Evolutionary conservation across 371 early-diverging fungal genomes (phyloP), one percentile per base, ranked within the genome.

Genomic region (Rhizopus stolonifer): DNA sequence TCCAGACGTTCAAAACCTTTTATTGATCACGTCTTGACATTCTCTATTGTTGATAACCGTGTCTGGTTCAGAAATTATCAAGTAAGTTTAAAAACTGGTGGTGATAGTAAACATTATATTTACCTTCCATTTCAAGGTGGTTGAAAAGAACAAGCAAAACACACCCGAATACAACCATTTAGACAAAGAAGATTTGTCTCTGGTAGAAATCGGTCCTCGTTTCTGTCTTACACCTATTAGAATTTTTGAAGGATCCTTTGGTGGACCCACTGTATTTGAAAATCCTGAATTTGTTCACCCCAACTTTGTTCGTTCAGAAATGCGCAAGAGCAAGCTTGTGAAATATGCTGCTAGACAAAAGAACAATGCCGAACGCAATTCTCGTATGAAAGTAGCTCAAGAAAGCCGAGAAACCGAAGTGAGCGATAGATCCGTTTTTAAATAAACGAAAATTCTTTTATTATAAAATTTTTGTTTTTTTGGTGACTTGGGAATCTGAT

Each of bases 31-130:
- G 92, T 98, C 17, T 71, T 95, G 53, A 82, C 84, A 7, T 96
- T 98, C 67, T 86, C 90, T 31, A 84, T 95, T 52, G 88, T 88
- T 25, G 96, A 96, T 65, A 82, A 88, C 68, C 82, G 87, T 52
- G 84, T 98, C 47, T 98, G 94, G 95, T 90, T 97, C 77, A 82
- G 99, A 66, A 95, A 96, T 71, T 97, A 86, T 70, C 97, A 98
- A 78, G 87, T 94, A 61, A 38, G 46, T 21, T 2, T 17, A 26
- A 4, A 1, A 15, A 29, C 14, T 21, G 17, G 22, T 21, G 18
- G 31, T 7, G 31, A 29, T 29, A 29, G 25, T 10, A 18, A 13
- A 50, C 61, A 68, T 32, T 31, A 47, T 24, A 21, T 15, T 5
- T 45, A n/a, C n/a, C 4, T 42, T 2, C 9, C 17, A n/a, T 14